Evolutionary conservation across 257 asterid genomes (phyloP), one percentile per base, ranked within the genome.

Genomic region (Solanum virginianum): DNA sequence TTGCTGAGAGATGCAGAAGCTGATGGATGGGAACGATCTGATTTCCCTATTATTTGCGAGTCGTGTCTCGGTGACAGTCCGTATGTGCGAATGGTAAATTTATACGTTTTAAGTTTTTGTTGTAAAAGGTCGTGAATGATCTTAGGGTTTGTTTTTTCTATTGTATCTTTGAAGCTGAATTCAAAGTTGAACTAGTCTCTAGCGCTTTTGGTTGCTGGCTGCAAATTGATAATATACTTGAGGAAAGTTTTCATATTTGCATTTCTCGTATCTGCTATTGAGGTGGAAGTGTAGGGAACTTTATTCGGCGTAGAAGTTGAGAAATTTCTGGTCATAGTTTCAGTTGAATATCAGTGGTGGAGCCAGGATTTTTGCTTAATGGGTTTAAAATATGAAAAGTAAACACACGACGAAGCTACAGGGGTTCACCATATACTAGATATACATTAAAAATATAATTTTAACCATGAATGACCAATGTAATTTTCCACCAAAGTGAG

Each of bases 11-110:
- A 97, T 86, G 97, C 88, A 0, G 99, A 94, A 87, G 95, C 98
- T 10, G 99, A 97, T 90, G 99, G 98, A 51, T 97, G 99, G 98
- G 99, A 97, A 88, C 92, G 98, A 41, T 90, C 99, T 24, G 98
- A 97, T 84, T 97, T 95, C 85, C 98, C 98, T 7, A 95, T 97
- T 83, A 94, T 97, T 20, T 97, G 99, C 49, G 98, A 95, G 86
- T 97, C 99, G 7, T 97, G 99, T 88, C 98, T 97, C 6, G 98
- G 98, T 7, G 98, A 97, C 82, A 97, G 92, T 84, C 99, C 98
- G 17, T 95, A 95, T 47, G 94, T 95, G 85, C 94, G 99, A 86
- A 97, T 97, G 99, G 99, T 96, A 93, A n/a, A 15, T 32, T 85
- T 55, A 6, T 20, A 1, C 62, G 10, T 18, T 62, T 72, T 22